Percentiles rank a stretch among this genome's conserved stretches.
Evolutionary conservation across 192 early-diverging fungal species (phyloP).

Genomic region (Phycomyces blakesleeanus): DNA sequence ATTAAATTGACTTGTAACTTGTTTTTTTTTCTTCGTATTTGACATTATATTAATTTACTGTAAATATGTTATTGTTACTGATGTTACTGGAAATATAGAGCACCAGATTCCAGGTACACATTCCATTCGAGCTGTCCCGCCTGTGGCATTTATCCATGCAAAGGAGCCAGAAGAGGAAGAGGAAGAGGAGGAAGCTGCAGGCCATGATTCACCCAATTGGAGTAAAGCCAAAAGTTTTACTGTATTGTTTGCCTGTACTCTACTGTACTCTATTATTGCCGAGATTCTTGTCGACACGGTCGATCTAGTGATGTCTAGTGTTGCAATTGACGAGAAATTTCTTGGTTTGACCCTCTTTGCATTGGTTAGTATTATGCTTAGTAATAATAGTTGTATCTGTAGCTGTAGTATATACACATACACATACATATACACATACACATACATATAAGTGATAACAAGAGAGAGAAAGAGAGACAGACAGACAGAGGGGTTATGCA

Average conservation of each 20-base stretch:
- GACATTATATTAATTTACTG: too few species aligned
- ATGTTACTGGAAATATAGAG: not conserved
- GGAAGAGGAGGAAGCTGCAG: conserved; percentile 57
- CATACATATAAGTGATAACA: not conserved
- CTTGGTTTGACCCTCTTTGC: conserved; percentile 93
- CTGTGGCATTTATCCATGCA: conserved; percentile 30
- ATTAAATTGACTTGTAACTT: too few species aligned
- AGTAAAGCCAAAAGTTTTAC: conserved; percentile 70
- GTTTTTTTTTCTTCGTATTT: too few species aligned
- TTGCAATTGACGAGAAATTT: conserved; percentile 78
- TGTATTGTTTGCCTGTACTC: conserved; percentile 78
- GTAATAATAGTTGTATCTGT: too few species aligned
- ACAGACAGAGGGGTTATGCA: not conserved
- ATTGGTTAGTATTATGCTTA: too few species aligned
- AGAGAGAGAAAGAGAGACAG: not conserved
- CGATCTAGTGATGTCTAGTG: conserved; percentile 69
- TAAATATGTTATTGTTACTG: too few species aligned
- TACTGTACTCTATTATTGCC: conserved; percentile 83
- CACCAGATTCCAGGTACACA: not conserved
- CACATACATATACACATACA: too few species aligned
- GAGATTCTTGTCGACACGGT: conserved; percentile 89
- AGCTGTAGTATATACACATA: too few species aligned
- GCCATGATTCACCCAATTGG: conserved; percentile 97
- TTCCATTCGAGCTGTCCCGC: not conserved
- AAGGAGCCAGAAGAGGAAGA: conserved; percentile 60